phyloP scores from a whole-genome alignment of 192 early-diverging fungal genomes.

The Cladochytrium replicatum region DNA sequence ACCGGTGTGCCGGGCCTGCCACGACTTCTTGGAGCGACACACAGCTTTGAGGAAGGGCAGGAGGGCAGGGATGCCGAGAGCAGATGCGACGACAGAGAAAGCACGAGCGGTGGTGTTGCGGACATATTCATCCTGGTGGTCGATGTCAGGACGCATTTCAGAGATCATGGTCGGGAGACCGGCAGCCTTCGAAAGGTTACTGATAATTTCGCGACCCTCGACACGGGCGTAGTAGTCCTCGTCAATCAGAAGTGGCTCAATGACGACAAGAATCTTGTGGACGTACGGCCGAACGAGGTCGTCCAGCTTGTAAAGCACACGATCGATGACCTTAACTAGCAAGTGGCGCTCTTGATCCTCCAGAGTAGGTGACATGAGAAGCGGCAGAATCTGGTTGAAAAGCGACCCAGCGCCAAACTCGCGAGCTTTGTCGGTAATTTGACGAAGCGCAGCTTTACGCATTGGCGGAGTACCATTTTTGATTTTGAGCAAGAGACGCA shows the following conservation, averaged over 20 bases:
- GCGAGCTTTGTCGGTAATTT: constrained; percentile 91
- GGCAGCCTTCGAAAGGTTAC: constrained; percentile 93
- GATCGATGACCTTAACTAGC: constrained; percentile 95
- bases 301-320: constrained; percentile 91
- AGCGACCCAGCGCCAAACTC: constrained; percentile 89
- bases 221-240: constrained; percentile 95
- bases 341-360: constrained; percentile 99
- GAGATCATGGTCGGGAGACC: constrained; percentile 97
- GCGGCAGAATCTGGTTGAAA: constrained; percentile 91
- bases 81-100: constrained; percentile 93
- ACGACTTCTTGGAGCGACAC: constrained; percentile 87
- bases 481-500: constrained; percentile 91
- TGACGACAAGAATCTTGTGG: constrained; percentile 98
- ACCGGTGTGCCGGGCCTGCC: constrained; percentile 98
- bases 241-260: constrained; percentile 94
- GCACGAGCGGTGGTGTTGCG: constrained; percentile 96
- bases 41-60: constrained; percentile 95
- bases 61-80: constrained; percentile 87
- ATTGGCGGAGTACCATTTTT: constrained; percentile 96
- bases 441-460: constrained; percentile 86
- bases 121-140: constrained; percentile 95
- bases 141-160: constrained; percentile 98
- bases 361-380: constrained; percentile 92
- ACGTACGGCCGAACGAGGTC: constrained; percentile 92
- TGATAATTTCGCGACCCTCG: constrained; percentile 96